A percentile compares a stretch with the other conserved stretches of the same genome.
Conservation (phyloP, 306 rosid species). For the Trifolium repens region DNA sequence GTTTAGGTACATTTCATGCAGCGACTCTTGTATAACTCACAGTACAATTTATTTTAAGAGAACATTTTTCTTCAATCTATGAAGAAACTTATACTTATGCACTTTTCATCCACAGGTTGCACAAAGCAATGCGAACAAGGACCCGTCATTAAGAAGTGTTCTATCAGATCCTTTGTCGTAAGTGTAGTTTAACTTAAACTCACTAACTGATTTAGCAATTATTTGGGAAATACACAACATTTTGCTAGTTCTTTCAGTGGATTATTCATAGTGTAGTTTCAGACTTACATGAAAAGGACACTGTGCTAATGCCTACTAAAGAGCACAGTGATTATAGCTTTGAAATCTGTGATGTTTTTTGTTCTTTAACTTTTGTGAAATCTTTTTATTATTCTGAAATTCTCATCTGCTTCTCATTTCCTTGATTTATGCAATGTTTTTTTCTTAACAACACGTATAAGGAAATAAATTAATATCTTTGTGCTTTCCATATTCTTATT, state of each 20-base stretch:
- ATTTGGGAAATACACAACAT: conserved; percentile 15
- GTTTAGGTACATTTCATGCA: conserved; percentile 2
- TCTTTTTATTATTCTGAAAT: conserved; percentile 28
- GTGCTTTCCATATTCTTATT: conserved; percentile 3
- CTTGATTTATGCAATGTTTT: not conserved
- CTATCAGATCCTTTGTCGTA: conserved; percentile 94
- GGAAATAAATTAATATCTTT: conserved; percentile 29
- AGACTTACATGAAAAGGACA: conserved; percentile 15
- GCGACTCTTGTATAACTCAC: conserved; percentile 14
- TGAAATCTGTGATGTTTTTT: conserved; percentile 15
- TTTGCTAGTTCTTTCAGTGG: conserved; percentile 29
- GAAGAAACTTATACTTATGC: conserved; percentile 28
- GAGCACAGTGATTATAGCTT: conserved; percentile 1
- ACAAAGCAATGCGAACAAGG: conserved; percentile 66
- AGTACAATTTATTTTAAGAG: conserved; percentile 7
- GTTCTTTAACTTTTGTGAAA: conserved; percentile 22
- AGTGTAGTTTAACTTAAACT: conserved; percentile 51
- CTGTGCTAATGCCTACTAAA: not conserved
- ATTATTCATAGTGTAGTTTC: conserved; percentile 13
- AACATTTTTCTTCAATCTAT: conserved; percentile 22
- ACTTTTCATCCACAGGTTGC: conserved; percentile 59
- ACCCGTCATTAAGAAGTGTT: conserved; percentile 85
- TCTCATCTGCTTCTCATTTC: conserved; percentile 14
- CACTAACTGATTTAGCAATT: conserved; percentile 19
- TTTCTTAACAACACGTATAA: not conserved